These are phyloP conservation scores for Diplotaxis tenuifolia DNA, from an alignment of 345 rosid genomes.

Conservation along the genomic window DNA sequence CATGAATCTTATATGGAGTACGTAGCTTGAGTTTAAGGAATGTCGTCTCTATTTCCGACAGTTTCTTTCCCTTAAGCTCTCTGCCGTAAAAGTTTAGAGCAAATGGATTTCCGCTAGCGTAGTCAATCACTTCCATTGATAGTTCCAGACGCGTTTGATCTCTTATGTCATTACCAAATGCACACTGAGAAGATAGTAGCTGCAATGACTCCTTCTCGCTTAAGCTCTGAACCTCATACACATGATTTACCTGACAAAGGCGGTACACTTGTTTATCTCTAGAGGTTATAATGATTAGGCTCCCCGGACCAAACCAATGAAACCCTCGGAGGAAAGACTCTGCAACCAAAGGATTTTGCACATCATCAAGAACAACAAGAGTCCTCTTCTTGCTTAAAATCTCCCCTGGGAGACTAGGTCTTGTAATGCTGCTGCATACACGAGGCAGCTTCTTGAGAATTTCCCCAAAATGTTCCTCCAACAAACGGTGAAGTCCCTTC, in stretches of 20 bases:
- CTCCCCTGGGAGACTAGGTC: background rate
- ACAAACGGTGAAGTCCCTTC: background rate
- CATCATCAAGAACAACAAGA: slow-evolving; percentile 32
- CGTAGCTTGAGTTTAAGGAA: background rate
- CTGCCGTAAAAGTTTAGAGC: slow-evolving; percentile 20
- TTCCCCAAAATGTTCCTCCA: background rate
- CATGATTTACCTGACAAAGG: background rate
- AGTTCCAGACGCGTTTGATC: background rate
- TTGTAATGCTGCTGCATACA: slow-evolving; percentile 11
- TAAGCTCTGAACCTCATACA: slow-evolving; percentile 9
- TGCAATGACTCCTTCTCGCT: background rate
- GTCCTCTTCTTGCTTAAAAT: background rate
- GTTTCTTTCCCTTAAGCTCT: background rate
- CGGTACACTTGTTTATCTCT: slow-evolving; percentile 11
- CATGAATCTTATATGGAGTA: background rate
- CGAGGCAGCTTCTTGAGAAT: background rate
- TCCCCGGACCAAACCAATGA: slow-evolving; percentile 19
- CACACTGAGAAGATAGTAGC: background rate
- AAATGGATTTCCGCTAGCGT: slow-evolving; percentile 27
- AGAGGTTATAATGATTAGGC: slow-evolving; percentile 22
- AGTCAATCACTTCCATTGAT: background rate
- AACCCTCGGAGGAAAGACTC: slow-evolving; percentile 15
- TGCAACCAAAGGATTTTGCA: background rate
- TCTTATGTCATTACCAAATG: background rate
- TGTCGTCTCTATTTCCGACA: background rate